Conservation (phyloP, 768 basidiomycete genomes). For the Mycena metata region DNA sequence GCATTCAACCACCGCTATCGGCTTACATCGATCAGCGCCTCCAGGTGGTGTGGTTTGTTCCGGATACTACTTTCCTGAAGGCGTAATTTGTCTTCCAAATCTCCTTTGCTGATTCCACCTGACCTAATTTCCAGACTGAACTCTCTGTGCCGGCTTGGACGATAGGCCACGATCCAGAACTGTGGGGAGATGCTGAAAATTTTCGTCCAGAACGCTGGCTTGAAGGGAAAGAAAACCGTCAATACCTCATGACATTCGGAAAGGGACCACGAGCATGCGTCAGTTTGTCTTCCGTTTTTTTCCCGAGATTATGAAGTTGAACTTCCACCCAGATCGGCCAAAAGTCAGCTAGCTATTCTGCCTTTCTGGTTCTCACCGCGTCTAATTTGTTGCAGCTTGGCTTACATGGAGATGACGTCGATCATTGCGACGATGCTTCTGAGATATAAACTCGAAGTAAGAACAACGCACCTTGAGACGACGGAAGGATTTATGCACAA, state of each 20-base stretch:
- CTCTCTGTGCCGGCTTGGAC: constrained; percentile 53
- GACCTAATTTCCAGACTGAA: constrained; percentile 42
- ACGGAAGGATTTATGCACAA: constrained; percentile 50
- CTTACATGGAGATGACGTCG: constrained; percentile 47
- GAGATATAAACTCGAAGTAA: constrained; percentile 43
- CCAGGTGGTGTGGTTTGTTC: constrained; percentile 42
- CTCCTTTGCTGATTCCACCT: background rate
- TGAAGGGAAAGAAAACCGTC: constrained; percentile 41
- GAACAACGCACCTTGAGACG: constrained; percentile 40
- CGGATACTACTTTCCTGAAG: constrained; percentile 46
- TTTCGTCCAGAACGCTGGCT: constrained; percentile 56
- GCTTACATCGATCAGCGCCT: constrained; percentile 51
- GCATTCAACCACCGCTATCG: constrained; percentile 53
- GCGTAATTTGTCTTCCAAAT: constrained; percentile 39
- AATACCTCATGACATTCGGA: constrained; percentile 49
- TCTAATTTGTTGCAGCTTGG: constrained; percentile 36
- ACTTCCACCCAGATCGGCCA: constrained; percentile 38
- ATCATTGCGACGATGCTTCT: constrained; percentile 44
- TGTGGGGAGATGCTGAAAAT: constrained; percentile 51
- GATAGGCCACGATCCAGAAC: constrained; percentile 46
- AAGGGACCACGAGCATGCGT: constrained; percentile 50
- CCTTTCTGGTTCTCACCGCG: no score
- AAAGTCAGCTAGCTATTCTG: constrained; percentile 35
- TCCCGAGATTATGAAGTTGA: constrained; percentile 1
- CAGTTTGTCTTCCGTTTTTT: background rate